Evolutionary conservation across 2,329 filamentous ascomycete species (phyloP).

Genomic region (Chrysoporthe cubensis): DNA sequence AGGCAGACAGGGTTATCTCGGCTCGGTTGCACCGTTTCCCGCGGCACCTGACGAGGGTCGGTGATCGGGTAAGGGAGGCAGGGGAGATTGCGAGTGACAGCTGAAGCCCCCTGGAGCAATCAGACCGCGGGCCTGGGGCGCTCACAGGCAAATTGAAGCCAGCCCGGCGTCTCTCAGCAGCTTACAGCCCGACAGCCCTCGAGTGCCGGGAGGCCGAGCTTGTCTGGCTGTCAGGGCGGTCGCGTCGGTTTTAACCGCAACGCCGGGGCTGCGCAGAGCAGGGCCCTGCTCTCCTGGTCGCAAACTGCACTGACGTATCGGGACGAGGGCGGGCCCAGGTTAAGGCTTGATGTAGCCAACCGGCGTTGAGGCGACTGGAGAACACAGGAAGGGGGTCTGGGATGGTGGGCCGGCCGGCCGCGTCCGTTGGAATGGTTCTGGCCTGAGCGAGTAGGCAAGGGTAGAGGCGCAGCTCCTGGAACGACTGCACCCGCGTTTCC

Average conservation of each 20-base stretch:
- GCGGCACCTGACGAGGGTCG: slow-evolving; percentile 17
- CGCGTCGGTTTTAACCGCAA: slow-evolving; percentile 24
- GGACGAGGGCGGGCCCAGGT: neutral
- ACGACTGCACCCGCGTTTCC: slow-evolving; percentile 3
- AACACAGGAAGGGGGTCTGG: neutral
- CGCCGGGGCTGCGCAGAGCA: slow-evolving; percentile 18
- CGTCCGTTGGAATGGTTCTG: neutral
- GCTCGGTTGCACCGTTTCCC: slow-evolving; percentile 8
- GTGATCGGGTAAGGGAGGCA: slow-evolving; percentile 15
- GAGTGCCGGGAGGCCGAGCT: slow-evolving; percentile 14
- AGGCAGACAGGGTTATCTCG: slow-evolving; percentile 13
- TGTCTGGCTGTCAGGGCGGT: slow-evolving; percentile 2
- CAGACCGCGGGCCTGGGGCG: slow-evolving; percentile 20
- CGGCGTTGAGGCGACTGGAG: slow-evolving; percentile 18
- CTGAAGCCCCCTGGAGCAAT: slow-evolving; percentile 8
- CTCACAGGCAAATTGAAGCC: slow-evolving; percentile 16
- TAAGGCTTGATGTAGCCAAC: slow-evolving; percentile 8
- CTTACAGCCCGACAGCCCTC: slow-evolving; percentile 2
- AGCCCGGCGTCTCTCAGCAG: slow-evolving; percentile 11
- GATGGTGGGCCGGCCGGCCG: slow-evolving; percentile 1
- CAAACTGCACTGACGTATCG: slow-evolving; percentile 19
- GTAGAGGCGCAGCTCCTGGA: slow-evolving; percentile 9
- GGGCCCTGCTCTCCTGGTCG: slow-evolving; percentile 18
- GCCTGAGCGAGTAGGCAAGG: slow-evolving; percentile 4
- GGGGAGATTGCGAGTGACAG: slow-evolving; percentile 12